Conservation (phyloP, 805 yeast genomes). For the Suhomyces prunicola region DNA sequence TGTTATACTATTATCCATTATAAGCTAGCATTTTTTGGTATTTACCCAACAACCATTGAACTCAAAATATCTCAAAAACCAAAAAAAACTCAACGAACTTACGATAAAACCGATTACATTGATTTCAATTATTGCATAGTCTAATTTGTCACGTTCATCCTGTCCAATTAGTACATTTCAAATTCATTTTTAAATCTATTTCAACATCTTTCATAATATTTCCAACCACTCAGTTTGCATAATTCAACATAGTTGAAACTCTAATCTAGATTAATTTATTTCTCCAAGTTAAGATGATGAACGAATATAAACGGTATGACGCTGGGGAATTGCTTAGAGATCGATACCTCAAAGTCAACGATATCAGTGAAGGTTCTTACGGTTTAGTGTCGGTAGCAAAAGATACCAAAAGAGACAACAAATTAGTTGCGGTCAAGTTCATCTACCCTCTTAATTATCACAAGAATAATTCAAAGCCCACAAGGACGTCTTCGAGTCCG, state of each 20-base stretch:
- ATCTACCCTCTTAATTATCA: constrained; percentile 58
- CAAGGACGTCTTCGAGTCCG: constrained; percentile 34
- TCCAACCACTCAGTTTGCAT: neutral
- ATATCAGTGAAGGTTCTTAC: constrained; percentile 88
- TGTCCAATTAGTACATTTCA: neutral
- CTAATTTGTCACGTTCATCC: neutral
- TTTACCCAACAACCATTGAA: neutral
- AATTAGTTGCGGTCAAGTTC: constrained; percentile 81
- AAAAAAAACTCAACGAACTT: neutral
- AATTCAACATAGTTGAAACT: neutral
- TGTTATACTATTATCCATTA: no score
- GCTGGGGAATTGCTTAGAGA: constrained; percentile 49
- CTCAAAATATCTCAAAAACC: neutral
- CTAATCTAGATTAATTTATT: neutral
- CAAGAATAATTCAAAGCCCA: constrained; percentile 16
- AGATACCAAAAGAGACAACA: constrained; percentile 48
- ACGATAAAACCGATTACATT: neutral
- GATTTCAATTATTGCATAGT: neutral
- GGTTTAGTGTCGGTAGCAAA: constrained; percentile 88
- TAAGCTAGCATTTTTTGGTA: no score
- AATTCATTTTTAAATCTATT: neutral
- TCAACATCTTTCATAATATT: neutral
- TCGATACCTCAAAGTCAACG: constrained; percentile 65
- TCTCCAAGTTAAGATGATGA: constrained; percentile 23
- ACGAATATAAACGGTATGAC: constrained; percentile 38